Percentiles rank a stretch among this genome's conserved stretches.
Conservation (phyloP, 1,139 yeast genomes). For the Kodamaea derodonti region DNA sequence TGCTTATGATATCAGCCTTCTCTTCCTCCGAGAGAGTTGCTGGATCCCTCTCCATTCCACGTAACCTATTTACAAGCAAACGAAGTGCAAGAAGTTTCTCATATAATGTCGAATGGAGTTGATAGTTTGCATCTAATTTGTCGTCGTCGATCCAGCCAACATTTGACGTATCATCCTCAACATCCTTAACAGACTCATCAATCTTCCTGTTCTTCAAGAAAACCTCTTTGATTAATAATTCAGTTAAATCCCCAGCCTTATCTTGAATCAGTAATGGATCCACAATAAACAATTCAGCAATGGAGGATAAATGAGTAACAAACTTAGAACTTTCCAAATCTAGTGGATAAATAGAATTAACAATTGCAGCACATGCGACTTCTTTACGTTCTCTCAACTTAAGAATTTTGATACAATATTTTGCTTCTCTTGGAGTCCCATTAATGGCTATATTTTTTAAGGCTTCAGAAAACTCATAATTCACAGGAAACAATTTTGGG, state of each 20-base stretch:
- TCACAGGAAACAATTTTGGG: conserved; percentile 38
- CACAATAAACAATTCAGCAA: conserved; percentile 59
- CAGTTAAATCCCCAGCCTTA: conserved; percentile 55
- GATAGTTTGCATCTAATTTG: conserved; percentile 27
- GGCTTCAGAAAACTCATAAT: conserved; percentile 33
- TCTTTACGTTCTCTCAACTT: conserved; percentile 44
- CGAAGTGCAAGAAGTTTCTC: conserved; percentile 54
- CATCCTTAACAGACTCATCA: neutral
- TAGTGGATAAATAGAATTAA: conserved; percentile 50
- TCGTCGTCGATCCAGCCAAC: conserved; percentile 50
- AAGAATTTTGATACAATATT: conserved; percentile 61
- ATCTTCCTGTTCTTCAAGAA: conserved; percentile 46
- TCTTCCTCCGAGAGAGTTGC: conserved; percentile 24
- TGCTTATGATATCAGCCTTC: conserved; percentile 23
- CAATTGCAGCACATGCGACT: conserved; percentile 32
- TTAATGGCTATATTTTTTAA: conserved; percentile 42
- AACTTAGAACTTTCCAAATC: conserved; percentile 33
- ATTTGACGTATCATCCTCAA: conserved; percentile 13
- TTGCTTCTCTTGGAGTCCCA: conserved; percentile 64
- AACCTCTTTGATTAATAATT: conserved; percentile 57
- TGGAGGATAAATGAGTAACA: conserved; percentile 54
- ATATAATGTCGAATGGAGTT: conserved; percentile 26
- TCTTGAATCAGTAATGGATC: conserved; percentile 52
- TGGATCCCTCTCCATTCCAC: conserved; percentile 33
- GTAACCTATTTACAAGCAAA: conserved; percentile 61